phyloP scores from a whole-genome alignment of 2,329 filamentous ascomycete species.

The Massarina eburnea region DNA sequence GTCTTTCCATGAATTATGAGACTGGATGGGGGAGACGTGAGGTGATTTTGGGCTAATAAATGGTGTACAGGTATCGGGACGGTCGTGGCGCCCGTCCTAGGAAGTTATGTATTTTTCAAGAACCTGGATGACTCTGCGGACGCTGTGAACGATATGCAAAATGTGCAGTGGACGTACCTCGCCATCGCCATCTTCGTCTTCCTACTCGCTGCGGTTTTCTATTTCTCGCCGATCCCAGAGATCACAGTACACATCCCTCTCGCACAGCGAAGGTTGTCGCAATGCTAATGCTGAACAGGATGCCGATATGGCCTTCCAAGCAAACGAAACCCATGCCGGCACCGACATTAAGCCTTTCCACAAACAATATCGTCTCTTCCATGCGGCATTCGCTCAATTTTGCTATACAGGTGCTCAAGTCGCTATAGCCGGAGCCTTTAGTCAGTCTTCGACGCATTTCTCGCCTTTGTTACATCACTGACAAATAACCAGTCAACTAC shows the following conservation, averaged over 20 bases:
- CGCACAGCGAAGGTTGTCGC: neutral
- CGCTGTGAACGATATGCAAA: constrained; percentile 54
- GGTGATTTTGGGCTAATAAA: neutral
- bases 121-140: constrained; percentile 53
- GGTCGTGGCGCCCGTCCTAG: constrained; percentile 58
- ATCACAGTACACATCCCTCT: constrained; percentile 48
- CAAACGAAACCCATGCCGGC: constrained; percentile 35
- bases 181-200: constrained; percentile 64
- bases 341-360: constrained; percentile 53
- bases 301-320: constrained; percentile 59
- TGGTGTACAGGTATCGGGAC: neutral
- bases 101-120: constrained; percentile 63
- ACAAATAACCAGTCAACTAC: constrained; percentile 38
- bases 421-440: constrained; percentile 49
- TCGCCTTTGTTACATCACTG: constrained; percentile 58
- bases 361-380: constrained; percentile 72
- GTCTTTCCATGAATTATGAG: too few species aligned
- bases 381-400: constrained; percentile 75
- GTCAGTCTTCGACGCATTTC: constrained; percentile 45
- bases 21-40: constrained; percentile 51
- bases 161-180: constrained; percentile 67
- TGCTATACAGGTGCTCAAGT: constrained; percentile 77
- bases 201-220: constrained; percentile 60
- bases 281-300: constrained; percentile 12
- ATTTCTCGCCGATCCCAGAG: constrained; percentile 56